These are phyloP conservation scores for Colletotrichum sp. DNA, from an alignment of 2,329 filamentous ascomycete species.

Conservation along the genomic window DNA sequence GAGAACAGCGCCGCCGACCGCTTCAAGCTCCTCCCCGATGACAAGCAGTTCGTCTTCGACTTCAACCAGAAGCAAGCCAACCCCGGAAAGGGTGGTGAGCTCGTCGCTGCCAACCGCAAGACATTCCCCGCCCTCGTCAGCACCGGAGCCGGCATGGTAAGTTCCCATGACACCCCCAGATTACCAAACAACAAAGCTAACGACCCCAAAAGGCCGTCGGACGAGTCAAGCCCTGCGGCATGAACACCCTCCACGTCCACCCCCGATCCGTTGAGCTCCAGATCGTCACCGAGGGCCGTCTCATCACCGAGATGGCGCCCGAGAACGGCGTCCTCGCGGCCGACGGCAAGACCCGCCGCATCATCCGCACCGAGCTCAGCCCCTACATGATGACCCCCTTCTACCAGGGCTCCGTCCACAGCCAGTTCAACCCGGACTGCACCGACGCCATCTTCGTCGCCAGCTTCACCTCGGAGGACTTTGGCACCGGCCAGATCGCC, in stretches of 20 bases:
- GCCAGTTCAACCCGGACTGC: slow-evolving; percentile 62
- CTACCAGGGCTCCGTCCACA: slow-evolving; percentile 59
- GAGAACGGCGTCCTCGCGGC: slow-evolving; percentile 55
- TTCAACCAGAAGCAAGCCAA: slow-evolving; percentile 41
- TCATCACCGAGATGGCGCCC: slow-evolving; percentile 57
- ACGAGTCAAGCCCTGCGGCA: slow-evolving; percentile 56
- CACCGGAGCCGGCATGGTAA: slow-evolving; percentile 49
- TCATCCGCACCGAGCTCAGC: slow-evolving; percentile 38
- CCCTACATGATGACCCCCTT: slow-evolving; percentile 58
- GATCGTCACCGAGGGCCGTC: slow-evolving; percentile 51
- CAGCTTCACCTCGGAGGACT: slow-evolving; percentile 54
- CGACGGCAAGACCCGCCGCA: slow-evolving; percentile 33
- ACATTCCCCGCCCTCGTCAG: slow-evolving; percentile 62
- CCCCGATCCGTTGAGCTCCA: slow-evolving; percentile 59
- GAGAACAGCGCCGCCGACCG: slow-evolving; percentile 44
- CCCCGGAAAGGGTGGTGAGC: slow-evolving; percentile 48
- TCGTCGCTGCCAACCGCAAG: slow-evolving; percentile 59
- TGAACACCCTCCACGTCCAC: slow-evolving; percentile 63
- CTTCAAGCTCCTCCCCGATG: slow-evolving; percentile 44
- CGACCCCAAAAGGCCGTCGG: slow-evolving; percentile 41
- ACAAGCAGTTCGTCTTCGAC: slow-evolving; percentile 54
- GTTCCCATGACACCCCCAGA: no score
- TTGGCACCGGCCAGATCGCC: slow-evolving; percentile 54
- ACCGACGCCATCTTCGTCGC: slow-evolving; percentile 55
- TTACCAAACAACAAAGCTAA: background rate